Evolutionary conservation across 768 basidiomycete species (phyloP), one percentile per base, ranked within the genome.

Genomic region (Vararia minispora): DNA sequence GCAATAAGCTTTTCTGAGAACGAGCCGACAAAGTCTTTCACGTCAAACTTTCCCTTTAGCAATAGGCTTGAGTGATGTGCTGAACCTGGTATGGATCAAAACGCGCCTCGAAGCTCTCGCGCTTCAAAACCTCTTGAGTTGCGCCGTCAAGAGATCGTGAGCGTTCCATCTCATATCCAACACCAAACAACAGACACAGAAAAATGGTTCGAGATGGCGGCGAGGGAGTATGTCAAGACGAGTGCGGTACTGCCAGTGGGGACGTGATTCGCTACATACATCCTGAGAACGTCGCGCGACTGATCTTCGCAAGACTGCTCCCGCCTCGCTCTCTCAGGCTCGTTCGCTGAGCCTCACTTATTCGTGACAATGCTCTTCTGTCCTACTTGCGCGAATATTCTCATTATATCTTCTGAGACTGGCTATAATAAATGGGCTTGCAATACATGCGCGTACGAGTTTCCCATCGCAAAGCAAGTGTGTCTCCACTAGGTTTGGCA

Each of bases 361-460:
- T n/a, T 16, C 13, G 29, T 20, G 18, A 21, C 26, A n/a, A 92
- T 94, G 88, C 68, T 92, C 25, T 94, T 94, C 67, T 97, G 94
- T 56, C 94, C 94, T 22, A 87, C 81, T 37, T 98, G 94, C 52
- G 77, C 86, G 21, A 98, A 97, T 58, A 67, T 88, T 30, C 72
- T 92, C 12, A 69, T 82, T 31, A 78, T 88, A 34, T 84, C 80
- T 4, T 65, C 73, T 5, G 81, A 84, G 43, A 78, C 79, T 0
- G 80, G 83, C 1, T 79, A 77, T 56, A 85, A 94, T 63, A 90
- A 89, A 66, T 94, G 88, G 83, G 79, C 80, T 0, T 97, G 91
- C 55, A 85, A 86, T 49, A 79, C 83, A 1, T 98, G 95, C 55
- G 80, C 95, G 3, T 99, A 98, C 55, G 88, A 97, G 52, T 97